phyloP scores from a whole-genome alignment of 495 filamentous ascomycete genomes.

The Friedmanniomyces simplex region DNA sequence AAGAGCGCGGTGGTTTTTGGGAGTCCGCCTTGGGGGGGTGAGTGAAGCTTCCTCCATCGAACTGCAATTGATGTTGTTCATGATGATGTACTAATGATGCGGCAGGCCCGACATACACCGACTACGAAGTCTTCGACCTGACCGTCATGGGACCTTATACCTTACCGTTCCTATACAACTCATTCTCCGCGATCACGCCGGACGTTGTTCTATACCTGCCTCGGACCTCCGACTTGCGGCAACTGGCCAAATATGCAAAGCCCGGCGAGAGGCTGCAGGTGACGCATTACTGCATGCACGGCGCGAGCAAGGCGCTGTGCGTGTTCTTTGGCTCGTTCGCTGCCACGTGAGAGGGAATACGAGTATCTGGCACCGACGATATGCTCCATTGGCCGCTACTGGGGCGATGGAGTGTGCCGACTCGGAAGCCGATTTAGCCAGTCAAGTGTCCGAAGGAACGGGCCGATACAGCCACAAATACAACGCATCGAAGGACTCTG shows the following conservation, averaged over 20 bases:
- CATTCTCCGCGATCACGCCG: conserved; percentile 43
- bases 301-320: conserved; percentile 63
- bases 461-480: too few relatives aligned
- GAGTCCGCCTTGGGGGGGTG: conserved; percentile 91
- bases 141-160: conserved; percentile 79
- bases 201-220: conserved; percentile 73
- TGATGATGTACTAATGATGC: not conserved
- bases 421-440: too few relatives aligned
- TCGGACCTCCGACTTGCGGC: conserved; percentile 72
- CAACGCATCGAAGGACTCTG: too few relatives aligned
- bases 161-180: conserved; percentile 48
- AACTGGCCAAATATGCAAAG: conserved; percentile 55
- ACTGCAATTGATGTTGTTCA: too few relatives aligned
- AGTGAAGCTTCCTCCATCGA: conserved; percentile 18
- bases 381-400: not conserved
- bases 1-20: conserved; percentile 61
- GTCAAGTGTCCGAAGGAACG: too few relatives aligned
- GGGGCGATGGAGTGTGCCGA: not conserved
- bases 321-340: conserved; percentile 13
- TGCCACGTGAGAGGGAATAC: not conserved
- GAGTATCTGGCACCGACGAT: not conserved
- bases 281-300: conserved; percentile 84
- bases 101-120: conserved; percentile 64
- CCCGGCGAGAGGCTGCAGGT: conserved; percentile 49
- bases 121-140: conserved; percentile 74